Percentiles rank a stretch among this genome's conserved stretches.
phyloP scores from a whole-genome alignment of 805 yeast species.

The Cyberlindnera maritima region DNA sequence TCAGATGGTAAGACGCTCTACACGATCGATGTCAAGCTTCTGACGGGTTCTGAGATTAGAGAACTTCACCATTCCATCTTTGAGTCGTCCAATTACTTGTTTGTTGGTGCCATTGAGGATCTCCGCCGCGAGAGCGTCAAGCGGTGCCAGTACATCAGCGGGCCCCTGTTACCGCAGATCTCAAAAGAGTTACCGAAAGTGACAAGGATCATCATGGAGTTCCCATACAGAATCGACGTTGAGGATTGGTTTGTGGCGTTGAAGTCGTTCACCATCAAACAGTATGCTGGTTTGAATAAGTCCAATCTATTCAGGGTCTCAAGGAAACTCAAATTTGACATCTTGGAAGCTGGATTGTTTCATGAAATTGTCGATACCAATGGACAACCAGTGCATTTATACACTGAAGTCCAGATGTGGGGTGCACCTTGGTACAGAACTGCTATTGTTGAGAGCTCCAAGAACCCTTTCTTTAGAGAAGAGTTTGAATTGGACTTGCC shows the following conservation, averaged over 20 bases:
- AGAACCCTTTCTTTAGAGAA: constrained; percentile 83
- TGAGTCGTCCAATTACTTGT: constrained; percentile 56
- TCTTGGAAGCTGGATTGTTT: constrained; percentile 63
- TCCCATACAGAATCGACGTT: constrained; percentile 64
- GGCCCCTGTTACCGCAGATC: constrained; percentile 19
- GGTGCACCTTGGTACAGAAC: constrained; percentile 77
- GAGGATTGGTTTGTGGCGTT: constrained; percentile 78
- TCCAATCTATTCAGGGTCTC: constrained; percentile 46
- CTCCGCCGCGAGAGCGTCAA: constrained; percentile 38
- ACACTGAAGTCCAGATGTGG: constrained; percentile 74
- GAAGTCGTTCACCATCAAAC: constrained; percentile 59
- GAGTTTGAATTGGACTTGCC: constrained; percentile 63
- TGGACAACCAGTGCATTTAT: constrained; percentile 34
- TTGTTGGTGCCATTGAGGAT: constrained; percentile 53
- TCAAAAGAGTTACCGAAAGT: constrained; percentile 30
- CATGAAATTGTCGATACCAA: neutral
- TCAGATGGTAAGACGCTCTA: constrained; percentile 61
- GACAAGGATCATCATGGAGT: constrained; percentile 50
- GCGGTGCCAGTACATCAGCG: constrained; percentile 10
- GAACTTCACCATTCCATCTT: constrained; percentile 62
- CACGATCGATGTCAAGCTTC: constrained; percentile 50
- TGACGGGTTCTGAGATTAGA: constrained; percentile 60
- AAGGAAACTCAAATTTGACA: constrained; percentile 51
- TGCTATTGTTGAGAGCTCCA: constrained; percentile 48
- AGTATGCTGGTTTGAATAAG: constrained; percentile 35